Evolutionary conservation across 2,329 filamentous ascomycete genomes (phyloP).

Genomic region (Cercospora sojina): DNA sequence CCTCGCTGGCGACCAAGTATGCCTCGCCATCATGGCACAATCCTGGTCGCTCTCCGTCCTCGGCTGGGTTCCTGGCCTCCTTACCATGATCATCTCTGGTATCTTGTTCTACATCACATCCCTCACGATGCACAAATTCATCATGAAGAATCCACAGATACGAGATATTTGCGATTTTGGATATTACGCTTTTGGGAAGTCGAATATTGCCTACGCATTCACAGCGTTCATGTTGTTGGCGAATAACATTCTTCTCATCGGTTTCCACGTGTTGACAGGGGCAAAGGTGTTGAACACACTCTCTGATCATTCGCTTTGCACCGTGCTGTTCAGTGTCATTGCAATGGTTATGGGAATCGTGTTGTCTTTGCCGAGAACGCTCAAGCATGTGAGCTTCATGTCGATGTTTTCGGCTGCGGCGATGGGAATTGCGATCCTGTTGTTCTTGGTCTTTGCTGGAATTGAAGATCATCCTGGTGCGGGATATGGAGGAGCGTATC

Average conservation of each 20-base stretch:
- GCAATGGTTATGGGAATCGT: conserved; percentile 49
- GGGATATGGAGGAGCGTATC: conserved; percentile 50
- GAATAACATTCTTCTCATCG: conserved; percentile 54
- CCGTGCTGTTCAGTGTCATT: conserved; percentile 51
- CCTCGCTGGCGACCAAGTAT: conserved; percentile 52
- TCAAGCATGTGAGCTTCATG: conserved; percentile 53
- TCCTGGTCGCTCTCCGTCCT: conserved; percentile 52
- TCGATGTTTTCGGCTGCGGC: conserved; percentile 51
- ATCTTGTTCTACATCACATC: conserved; percentile 52
- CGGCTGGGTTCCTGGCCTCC: conserved; percentile 49
- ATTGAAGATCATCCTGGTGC: conserved; percentile 47
- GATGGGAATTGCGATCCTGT: conserved; percentile 52
- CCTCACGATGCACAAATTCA: conserved; percentile 54
- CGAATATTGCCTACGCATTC: conserved; percentile 47
- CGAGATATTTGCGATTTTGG: conserved; percentile 53
- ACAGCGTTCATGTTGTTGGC: conserved; percentile 51
- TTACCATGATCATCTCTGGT: conserved; percentile 49
- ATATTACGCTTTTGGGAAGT: conserved; percentile 50
- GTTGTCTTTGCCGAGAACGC: conserved; percentile 48
- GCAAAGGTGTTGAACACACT: conserved; percentile 53
- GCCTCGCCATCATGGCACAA: conserved; percentile 54
- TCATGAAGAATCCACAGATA: conserved; percentile 54
- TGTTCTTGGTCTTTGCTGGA: conserved; percentile 52
- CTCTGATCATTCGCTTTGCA: conserved; percentile 51
- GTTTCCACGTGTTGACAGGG: conserved; percentile 53